Percentiles rank a stretch among this genome's conserved stretches.
Conservation (phyloP, 768 basidiomycete species). For the Mycena epipterygia region DNA sequence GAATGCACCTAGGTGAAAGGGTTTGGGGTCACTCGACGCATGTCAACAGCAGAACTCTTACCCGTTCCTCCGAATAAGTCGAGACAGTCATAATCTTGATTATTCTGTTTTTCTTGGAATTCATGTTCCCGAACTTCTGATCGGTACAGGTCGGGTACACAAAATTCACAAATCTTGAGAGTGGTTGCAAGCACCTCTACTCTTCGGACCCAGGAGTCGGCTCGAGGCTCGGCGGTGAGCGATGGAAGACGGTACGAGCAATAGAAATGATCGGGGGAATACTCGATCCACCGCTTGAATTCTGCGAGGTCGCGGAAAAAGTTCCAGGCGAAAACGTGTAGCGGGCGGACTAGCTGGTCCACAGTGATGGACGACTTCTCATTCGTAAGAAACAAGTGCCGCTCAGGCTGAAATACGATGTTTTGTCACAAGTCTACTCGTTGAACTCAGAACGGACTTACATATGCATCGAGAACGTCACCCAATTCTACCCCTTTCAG, state of each 20-base stretch:
- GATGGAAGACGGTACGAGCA: slow-evolving; percentile 64
- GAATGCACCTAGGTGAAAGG: slow-evolving; percentile 63
- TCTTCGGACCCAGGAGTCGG: slow-evolving; percentile 16
- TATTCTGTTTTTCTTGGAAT: slow-evolving; percentile 49
- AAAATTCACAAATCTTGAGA: slow-evolving; percentile 27
- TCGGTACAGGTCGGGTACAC: slow-evolving; percentile 31
- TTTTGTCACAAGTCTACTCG: not conserved
- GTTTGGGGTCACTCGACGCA: slow-evolving; percentile 44
- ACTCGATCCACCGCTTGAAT: slow-evolving; percentile 61
- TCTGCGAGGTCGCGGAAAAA: slow-evolving; percentile 55
- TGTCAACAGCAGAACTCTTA: slow-evolving; percentile 44
- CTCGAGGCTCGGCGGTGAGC: slow-evolving; percentile 34
- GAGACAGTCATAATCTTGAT: slow-evolving; percentile 48
- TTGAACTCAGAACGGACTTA: not conserved
- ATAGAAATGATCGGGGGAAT: slow-evolving; percentile 73
- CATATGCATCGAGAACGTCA: slow-evolving; percentile 10
- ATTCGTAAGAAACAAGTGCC: slow-evolving; percentile 73
- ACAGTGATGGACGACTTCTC: slow-evolving; percentile 51
- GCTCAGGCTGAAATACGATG: slow-evolving; percentile 51
- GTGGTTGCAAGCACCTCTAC: not conserved
- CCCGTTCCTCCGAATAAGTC: slow-evolving; percentile 63
- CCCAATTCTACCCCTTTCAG: slow-evolving; percentile 45
- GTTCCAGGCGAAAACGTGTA: slow-evolving; percentile 52
- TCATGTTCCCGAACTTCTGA: slow-evolving; percentile 45
- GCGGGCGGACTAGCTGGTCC: slow-evolving; percentile 55